Base-by-base conservation (phyloP, 352 stramenopile species). In the Phytophthora sansomeana region DNA sequence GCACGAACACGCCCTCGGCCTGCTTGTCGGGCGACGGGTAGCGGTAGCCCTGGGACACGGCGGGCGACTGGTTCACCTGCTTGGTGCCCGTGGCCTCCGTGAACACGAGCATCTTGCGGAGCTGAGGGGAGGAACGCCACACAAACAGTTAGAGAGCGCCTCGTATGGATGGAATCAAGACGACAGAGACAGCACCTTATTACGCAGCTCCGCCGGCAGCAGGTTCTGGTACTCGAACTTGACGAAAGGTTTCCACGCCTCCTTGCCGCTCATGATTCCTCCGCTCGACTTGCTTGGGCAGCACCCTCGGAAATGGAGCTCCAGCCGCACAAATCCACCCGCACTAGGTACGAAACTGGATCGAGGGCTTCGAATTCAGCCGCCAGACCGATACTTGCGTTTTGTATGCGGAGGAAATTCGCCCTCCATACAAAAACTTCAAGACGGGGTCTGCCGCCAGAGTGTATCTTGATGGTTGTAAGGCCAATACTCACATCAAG, bases 61-160 rank as follows among this genome's bases (percentile, higher is more conserved):
- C 76, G 26, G 87, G 85, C 62, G 81, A 90, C 71, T 93, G 86
- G 69, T 84, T 75, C 55, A 81, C 69, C 65, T 95, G 85, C 72
- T 85, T 83, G 29, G 79, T 82, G 60, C 81, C 85, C 54, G 84
- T 90, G n/a, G 81, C 77, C 62, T 93, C 85, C 62, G 73, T 89
- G 75, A 93, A 95, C 42, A 95, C 78, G 21, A 95, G 75, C 64
- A 91, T 52, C 74, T 95, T 83, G 58, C 87, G 87, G 28, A 95
- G 72, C 87, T 95, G 49, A 26, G n/a, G 21, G 21, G 2, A 51
- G 5, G 42, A 16, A 17, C 17, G 66, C 21, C n/a, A 2, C 4
- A 44, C 9, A 43, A 32, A 16, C 51, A 46, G n/a, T 46, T 46
- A 46, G 17, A 26, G n/a, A 7, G 17, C 21, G 21, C 1, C 21